phyloP scores from a whole-genome alignment of 148 eudicot species.

The Vaccinium myrtillus region DNA sequence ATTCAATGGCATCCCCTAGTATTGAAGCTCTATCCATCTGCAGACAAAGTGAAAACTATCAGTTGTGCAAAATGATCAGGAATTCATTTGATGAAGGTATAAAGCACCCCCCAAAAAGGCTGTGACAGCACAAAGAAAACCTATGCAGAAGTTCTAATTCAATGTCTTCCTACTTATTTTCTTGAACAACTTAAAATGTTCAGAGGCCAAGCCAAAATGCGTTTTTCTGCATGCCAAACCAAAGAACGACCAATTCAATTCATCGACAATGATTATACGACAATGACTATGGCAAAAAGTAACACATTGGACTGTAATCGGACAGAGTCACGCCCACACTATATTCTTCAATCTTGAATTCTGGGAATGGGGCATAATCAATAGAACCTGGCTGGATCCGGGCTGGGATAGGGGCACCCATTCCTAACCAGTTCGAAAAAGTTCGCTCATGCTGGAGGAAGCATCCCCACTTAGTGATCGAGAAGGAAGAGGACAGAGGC shows the following conservation, averaged over 20 bases:
- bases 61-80: not conserved
- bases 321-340: not conserved
- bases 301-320: not conserved
- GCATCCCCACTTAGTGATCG: no score
- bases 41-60: slow-evolving; percentile 7
- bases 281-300: not conserved
- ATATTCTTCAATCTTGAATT: not conserved
- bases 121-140: not conserved
- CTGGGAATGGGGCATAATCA: not conserved
- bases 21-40: slow-evolving; percentile 95
- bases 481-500: not conserved
- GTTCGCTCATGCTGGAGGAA: no score
- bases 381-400: no score
- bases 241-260: not conserved
- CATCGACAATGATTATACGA: not conserved
- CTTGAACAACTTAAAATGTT: not conserved
- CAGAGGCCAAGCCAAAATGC: not conserved
- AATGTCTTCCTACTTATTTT: not conserved
- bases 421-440: no score
- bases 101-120: not conserved
- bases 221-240: slow-evolving; percentile 1
- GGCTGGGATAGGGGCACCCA: no score
- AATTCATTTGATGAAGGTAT: slow-evolving; percentile 5
- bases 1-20: slow-evolving; percentile 88
- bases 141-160: not conserved